Percentiles rank a stretch among this genome's conserved stretches.
These are phyloP conservation scores for Rhodomyrtus tomentosa DNA, from an alignment of 345 rosid species.

Conservation along the genomic window DNA sequence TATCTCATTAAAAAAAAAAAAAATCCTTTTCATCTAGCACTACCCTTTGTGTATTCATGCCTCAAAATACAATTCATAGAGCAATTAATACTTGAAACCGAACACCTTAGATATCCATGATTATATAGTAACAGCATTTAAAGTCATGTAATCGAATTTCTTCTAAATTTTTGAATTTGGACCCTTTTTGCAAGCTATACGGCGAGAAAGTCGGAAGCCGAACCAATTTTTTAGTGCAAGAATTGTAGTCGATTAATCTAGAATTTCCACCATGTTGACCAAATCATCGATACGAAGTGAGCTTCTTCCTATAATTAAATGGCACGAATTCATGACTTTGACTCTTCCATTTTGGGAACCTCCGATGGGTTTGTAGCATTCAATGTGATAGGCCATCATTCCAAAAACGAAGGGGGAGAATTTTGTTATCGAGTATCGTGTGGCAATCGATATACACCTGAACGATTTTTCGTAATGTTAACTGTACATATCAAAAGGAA, in stretches of 20 bases:
- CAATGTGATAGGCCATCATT: background rate
- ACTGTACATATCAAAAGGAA: no score
- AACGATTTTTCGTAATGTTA: no score
- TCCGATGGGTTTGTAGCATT: background rate
- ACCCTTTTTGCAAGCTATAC: background rate
- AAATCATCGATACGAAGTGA: background rate
- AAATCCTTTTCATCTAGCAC: background rate
- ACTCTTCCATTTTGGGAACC: background rate
- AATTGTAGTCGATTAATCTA: background rate
- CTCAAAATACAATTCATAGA: background rate
- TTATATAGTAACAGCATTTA: no score
- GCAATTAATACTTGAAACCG: background rate
- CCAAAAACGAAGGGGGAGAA: no score
- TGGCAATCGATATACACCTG: no score
- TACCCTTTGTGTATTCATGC: background rate
- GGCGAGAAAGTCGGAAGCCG: background rate
- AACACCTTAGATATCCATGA: background rate
- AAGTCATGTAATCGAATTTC: background rate
- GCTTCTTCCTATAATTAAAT: background rate
- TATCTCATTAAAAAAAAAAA: background rate
- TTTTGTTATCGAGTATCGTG: no score
- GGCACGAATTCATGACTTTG: background rate
- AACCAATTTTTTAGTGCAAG: background rate
- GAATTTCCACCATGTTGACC: background rate
- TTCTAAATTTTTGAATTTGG: background rate